phyloP scores from a whole-genome alignment of 768 basidiomycete genomes.

The Leccinum longicurvipes region DNA sequence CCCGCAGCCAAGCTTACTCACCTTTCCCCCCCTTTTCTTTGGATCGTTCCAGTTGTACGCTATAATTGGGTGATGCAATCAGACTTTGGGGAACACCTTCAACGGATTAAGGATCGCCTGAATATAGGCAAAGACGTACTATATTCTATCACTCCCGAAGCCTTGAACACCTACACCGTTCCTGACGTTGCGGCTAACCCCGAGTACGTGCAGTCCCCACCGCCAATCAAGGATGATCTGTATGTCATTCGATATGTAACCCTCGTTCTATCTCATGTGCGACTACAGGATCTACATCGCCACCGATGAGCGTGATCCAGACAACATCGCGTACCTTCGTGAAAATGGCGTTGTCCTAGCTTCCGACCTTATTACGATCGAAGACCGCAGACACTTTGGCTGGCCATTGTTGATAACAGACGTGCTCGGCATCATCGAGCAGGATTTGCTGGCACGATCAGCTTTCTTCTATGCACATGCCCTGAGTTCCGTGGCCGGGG shows the following conservation, averaged over 20 bases:
- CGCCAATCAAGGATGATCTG: constrained; percentile 21
- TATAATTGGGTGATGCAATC: constrained; percentile 36
- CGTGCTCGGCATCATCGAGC: constrained; percentile 42
- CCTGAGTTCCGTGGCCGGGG: constrained; percentile 41
- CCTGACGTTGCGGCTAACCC: constrained; percentile 19
- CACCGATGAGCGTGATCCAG: constrained; percentile 41
- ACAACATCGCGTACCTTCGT: constrained; percentile 32
- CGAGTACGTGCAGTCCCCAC: constrained; percentile 12
- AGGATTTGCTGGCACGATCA: constrained; percentile 36
- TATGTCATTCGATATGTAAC: constrained; percentile 6
- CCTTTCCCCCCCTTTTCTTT: constrained; percentile 1
- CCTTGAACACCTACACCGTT: constrained; percentile 20
- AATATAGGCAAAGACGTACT: constrained; percentile 21
- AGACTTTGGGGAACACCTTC: constrained; percentile 34
- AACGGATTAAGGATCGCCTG: constrained; percentile 30
- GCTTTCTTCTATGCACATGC: constrained; percentile 43
- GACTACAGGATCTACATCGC: constrained; percentile 33
- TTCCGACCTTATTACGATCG: constrained; percentile 39
- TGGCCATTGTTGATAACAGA: constrained; percentile 45
- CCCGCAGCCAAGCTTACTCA: too few species aligned
- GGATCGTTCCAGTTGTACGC: constrained; percentile 27
- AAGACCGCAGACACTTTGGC: constrained; percentile 40
- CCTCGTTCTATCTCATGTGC: constrained; percentile 4
- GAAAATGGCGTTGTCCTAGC: constrained; percentile 38
- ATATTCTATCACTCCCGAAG: constrained; percentile 12